phyloP scores from a whole-genome alignment of 108 stramenopile genomes.

The Nitzschia sp. region DNA sequence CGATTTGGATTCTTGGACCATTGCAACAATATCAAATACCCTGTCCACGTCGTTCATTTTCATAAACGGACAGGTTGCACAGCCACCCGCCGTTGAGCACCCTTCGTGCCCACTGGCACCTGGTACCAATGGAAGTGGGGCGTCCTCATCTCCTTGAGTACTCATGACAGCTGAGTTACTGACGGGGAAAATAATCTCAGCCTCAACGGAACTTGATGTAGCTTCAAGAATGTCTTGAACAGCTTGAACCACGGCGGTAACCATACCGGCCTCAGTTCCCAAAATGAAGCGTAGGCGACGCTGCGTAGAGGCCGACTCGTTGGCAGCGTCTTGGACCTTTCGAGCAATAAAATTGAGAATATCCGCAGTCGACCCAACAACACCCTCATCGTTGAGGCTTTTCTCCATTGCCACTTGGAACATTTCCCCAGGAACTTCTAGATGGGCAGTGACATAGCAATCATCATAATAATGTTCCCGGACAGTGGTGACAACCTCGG shows the following conservation, averaged over 20 bases:
- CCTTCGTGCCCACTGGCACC: constrained; percentile 92
- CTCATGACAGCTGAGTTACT: constrained; percentile 87
- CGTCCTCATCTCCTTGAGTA: constrained; percentile 44
- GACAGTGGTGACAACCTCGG: constrained; percentile 71
- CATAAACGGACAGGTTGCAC: constrained; percentile 97
- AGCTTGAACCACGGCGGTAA: constrained; percentile 86
- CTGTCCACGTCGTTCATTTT: constrained; percentile 96
- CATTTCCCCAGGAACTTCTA: constrained; percentile 98
- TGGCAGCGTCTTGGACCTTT: constrained; percentile 72
- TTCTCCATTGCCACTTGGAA: constrained; percentile 92
- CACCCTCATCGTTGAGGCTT: constrained; percentile 71
- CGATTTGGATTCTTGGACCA: constrained; percentile 37
- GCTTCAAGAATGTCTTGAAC: constrained; percentile 82
- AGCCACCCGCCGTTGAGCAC: constrained; percentile 93
- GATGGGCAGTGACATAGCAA: constrained; percentile 87
- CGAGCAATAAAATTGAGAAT: constrained; percentile 89
- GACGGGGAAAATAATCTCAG: constrained; percentile 95
- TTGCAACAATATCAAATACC: constrained; percentile 71
- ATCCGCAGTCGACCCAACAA: constrained; percentile 90
- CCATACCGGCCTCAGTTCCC: constrained; percentile 94
- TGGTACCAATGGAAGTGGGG: constrained; percentile 71
- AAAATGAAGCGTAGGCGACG: constrained; percentile 80
- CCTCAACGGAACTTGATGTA: constrained; percentile 50
- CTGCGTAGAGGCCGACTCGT: constrained; percentile 7
- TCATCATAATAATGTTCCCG: constrained; percentile 70